Percentiles rank a stretch among this genome's conserved stretches.
Evolutionary conservation across 345 rosid species (phyloP).

Genomic region (Eucalyptus curtisii): DNA sequence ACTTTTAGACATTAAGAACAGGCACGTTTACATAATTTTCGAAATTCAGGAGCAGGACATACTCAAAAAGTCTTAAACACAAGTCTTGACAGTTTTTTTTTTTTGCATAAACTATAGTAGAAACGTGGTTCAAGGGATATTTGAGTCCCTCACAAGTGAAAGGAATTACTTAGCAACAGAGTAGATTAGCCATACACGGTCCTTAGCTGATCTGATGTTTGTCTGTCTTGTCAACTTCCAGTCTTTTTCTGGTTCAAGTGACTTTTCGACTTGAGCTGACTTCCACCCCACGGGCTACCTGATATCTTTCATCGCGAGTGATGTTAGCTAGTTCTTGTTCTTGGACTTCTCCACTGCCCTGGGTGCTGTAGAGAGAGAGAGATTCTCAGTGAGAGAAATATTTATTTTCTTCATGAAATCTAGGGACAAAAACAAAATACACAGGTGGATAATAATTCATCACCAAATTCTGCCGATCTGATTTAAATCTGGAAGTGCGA

Average conservation of each 20-base stretch:
- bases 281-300: not conserved
- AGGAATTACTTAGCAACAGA: not conserved
- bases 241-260: not conserved
- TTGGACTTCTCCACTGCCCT: conserved; percentile 55
- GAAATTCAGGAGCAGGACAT: not conserved
- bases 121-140: not conserved
- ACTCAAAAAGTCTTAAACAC: not conserved
- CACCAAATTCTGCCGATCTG: not conserved
- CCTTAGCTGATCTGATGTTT: not conserved
- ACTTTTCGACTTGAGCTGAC: not conserved
- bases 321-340: conserved; percentile 21
- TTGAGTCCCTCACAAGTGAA: not conserved
- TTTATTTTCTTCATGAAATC: not conserved
- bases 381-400: not conserved
- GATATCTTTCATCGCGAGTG: not conserved
- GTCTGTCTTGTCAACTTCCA: not conserved
- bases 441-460: not conserved
- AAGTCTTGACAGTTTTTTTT: not conserved
- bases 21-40: not conserved
- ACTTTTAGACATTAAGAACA: not conserved
- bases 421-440: not conserved
- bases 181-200: not conserved
- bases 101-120: not conserved
- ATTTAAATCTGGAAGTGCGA: not conserved
- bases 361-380: conserved; percentile 36